These are phyloP conservation scores for Chrysoporthe cubensis DNA, from an alignment of 2,329 filamentous ascomycete genomes.

Conservation along the genomic window DNA sequence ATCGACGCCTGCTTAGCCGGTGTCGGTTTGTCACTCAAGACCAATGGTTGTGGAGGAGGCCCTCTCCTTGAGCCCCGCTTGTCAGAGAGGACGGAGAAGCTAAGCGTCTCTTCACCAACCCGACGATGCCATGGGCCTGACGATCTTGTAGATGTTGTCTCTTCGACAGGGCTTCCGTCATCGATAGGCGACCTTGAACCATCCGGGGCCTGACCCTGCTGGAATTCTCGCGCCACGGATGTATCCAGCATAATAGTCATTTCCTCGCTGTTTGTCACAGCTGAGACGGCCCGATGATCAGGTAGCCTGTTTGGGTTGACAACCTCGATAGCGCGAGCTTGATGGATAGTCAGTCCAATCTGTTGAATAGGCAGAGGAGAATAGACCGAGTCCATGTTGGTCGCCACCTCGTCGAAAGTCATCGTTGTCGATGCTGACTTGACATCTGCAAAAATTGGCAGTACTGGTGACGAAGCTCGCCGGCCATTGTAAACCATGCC, in stretches of 20 bases:
- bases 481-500: constrained; percentile 38
- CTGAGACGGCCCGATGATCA: constrained; percentile 35
- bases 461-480: constrained; percentile 55
- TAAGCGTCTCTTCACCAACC: constrained; percentile 61
- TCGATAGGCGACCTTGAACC: constrained; percentile 15
- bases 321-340: constrained; percentile 48
- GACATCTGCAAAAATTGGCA: constrained; percentile 43
- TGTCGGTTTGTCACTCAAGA: constrained; percentile 45
- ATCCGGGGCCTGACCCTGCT: constrained; percentile 13
- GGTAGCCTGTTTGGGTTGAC: constrained; percentile 20
- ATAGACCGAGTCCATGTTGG: constrained; percentile 55
- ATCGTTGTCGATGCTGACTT: constrained; percentile 39
- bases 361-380: constrained; percentile 52
- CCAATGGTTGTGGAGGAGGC: constrained; percentile 60
- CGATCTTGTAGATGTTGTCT: constrained; percentile 31
- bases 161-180: constrained; percentile 31
- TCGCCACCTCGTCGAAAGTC: constrained; percentile 45
- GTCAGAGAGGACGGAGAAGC: constrained; percentile 59
- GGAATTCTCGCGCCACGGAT: constrained; percentile 32
- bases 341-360: constrained; percentile 46
- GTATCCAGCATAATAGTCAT: constrained; percentile 52
- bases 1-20: constrained; percentile 47
- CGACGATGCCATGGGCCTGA: constrained; percentile 55
- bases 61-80: constrained; percentile 53
- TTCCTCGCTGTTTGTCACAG: constrained; percentile 37